Conservation (phyloP, 116 monocot genomes). For the Cymodocea nodosa region DNA sequence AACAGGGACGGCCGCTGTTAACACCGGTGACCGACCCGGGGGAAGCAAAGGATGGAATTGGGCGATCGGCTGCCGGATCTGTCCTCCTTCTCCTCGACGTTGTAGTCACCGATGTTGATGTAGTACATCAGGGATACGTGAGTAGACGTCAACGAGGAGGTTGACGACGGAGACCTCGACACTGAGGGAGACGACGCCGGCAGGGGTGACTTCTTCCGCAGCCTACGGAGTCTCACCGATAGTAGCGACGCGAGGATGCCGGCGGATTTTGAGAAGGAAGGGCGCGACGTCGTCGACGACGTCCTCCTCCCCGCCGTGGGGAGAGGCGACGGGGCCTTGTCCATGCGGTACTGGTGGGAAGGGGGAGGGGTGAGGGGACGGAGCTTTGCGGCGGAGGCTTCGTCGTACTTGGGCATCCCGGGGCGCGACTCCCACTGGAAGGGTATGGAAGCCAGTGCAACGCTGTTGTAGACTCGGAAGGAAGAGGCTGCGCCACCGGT, state of each 20-base stretch:
- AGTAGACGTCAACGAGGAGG: not conserved
- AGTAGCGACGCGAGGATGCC: conserved; percentile 2
- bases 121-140: too few species aligned
- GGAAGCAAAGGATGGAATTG: too few species aligned
- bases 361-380: conserved; percentile 71
- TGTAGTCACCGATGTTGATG: too few species aligned
- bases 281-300: too few species aligned
- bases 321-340: not conserved
- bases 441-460: conserved; percentile 40
- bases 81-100: too few species aligned
- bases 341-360: conserved; percentile 21
- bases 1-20: too few species aligned
- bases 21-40: too few species aligned
- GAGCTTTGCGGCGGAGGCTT: conserved; percentile 8
- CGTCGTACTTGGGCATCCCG: conserved; percentile 53
- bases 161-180: not conserved
- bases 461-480: conserved; percentile 34
- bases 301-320: not conserved
- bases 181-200: too few species aligned
- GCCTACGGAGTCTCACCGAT: too few species aligned
- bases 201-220: not conserved
- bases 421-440: conserved; percentile 86
- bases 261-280: conserved; percentile 1
- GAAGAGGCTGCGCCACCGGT: conserved; percentile 26
- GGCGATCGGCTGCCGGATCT: too few species aligned